Base-by-base conservation (phyloP, 2,329 filamentous ascomycete species). In the Xylariaceae sp. region DNA sequence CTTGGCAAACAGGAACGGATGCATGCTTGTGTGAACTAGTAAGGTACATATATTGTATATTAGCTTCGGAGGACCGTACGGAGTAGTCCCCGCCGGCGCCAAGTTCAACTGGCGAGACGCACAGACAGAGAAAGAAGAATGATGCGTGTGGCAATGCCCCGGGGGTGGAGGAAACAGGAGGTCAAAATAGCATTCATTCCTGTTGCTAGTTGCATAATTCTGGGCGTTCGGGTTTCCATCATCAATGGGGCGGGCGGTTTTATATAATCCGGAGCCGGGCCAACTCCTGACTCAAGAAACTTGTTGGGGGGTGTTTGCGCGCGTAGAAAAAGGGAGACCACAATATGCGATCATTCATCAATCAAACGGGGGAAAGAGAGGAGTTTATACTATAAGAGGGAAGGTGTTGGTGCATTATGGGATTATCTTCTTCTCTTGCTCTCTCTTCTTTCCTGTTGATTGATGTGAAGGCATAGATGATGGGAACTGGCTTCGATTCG, bases 211-310 rank as follows among this genome's bases (percentile, higher is more conserved):
- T 68, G 66, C 68, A 70, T 69, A 68, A 58, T 64, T 54, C 5
- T 30, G 23, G 68, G 68, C 67, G 68, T 70, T 70, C 51, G 55
- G 66, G 67, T 58, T 65, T 58, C 61, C 48, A 30, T 30, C 23
- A 30, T 18, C 17, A 18, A 18, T 30, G 23, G 23, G 23, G 23
- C 23, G 61, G 57, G 58, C 59, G 49, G 64, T 44, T 57, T 53
- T 51, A 35, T n/a, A 58, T 55, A 30, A 30, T 30, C 23, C 39
- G 56, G 59, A 59, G 55, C 39, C 30, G 58, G 23, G 60, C 56
- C 58, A 58, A 58, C 54, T 49, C 58, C 51, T 54, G 58, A 45
- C 56, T 47, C 49, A 30, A 30, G 23, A 30, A 30, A 30, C 23
- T 30, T 30, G 23, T 30, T 5, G 23, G 23, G 23, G 23, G 23